Conservation (phyloP, 2,329 filamentous ascomycete species). For the Fusarium piperis region DNA sequence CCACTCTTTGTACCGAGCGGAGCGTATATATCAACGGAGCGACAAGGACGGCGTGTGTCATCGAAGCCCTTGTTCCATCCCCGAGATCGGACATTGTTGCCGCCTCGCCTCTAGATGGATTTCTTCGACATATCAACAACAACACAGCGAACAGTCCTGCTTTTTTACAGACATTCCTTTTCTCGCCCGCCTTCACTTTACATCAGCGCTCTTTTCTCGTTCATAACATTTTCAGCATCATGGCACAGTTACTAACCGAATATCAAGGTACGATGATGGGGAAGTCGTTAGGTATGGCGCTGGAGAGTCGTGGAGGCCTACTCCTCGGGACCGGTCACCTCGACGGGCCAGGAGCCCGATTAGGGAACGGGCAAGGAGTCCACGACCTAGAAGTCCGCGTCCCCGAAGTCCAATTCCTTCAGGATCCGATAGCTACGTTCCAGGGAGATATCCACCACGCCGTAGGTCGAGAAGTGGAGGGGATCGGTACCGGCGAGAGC, state of each 20-base stretch:
- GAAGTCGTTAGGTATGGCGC: conserved; percentile 71
- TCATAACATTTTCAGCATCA: not conserved
- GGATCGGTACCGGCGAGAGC: conserved; percentile 54
- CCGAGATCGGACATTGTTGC: not conserved
- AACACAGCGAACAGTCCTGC: not conserved
- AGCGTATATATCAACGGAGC: not conserved
- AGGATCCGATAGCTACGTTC: conserved; percentile 58
- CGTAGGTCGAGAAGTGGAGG: conserved; percentile 54
- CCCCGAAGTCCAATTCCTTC: conserved; percentile 50
- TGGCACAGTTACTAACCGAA: conserved; percentile 16
- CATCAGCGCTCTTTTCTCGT: conserved; percentile 5
- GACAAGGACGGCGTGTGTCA: not conserved
- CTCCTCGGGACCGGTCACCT: conserved; percentile 61
- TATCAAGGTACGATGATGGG: conserved; percentile 65
- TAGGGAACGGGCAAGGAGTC: conserved; percentile 46
- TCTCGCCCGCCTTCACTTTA: not conserved
- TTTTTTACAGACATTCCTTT: not conserved
- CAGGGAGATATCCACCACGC: conserved; percentile 54
- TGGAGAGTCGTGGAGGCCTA: conserved; percentile 69
- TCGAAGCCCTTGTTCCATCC: not conserved
- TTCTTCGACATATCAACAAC: not conserved
- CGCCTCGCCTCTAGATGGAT: not conserved
- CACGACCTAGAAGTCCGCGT: conserved; percentile 53
- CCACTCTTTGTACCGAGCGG: not conserved
- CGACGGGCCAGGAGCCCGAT: conserved; percentile 47